Percentiles rank a stretch among this genome's conserved stretches.
Evolutionary conservation across 495 filamentous ascomycete species (phyloP).

Genomic region (Penicillium subrubescens): DNA sequence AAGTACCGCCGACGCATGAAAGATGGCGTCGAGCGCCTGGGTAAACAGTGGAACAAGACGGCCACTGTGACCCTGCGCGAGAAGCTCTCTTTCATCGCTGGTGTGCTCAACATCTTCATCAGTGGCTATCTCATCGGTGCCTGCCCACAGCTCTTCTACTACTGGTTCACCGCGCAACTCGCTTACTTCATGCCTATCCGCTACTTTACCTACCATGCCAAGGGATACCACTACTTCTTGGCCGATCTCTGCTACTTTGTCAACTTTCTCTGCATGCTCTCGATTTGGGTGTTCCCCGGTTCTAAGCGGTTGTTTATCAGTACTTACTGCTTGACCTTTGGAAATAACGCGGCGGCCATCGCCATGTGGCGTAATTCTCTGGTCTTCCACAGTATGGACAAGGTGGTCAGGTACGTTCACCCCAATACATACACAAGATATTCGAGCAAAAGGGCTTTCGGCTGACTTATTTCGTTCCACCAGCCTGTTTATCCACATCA

Average conservation of each 20-base stretch:
- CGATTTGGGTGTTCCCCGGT: constrained; percentile 85
- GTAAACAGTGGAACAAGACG: constrained; percentile 83
- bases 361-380: constrained; percentile 99
- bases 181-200: constrained; percentile 96
- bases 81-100: constrained; percentile 94
- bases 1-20: constrained; percentile 88
- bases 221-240: constrained; percentile 95
- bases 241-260: constrained; percentile 98
- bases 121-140: constrained; percentile 92
- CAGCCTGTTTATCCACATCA: constrained; percentile 96
- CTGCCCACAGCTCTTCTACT: constrained; percentile 81
- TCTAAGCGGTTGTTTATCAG: constrained; percentile 93
- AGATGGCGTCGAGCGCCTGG: constrained; percentile 81
- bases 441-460: neutral
- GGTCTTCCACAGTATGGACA: constrained; percentile 97
- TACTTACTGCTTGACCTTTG: constrained; percentile 87
- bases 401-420: constrained; percentile 70
- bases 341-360: constrained; percentile 96
- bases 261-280: constrained; percentile 81
- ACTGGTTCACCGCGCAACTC: constrained; percentile 87
- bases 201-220: constrained; percentile 83
- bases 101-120: constrained; percentile 95
- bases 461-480: constrained; percentile 14
- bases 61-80: constrained; percentile 85
- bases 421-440: neutral